phyloP scores from a whole-genome alignment of 2,329 filamentous ascomycete genomes.

The Pyrenochaeta sp. region DNA sequence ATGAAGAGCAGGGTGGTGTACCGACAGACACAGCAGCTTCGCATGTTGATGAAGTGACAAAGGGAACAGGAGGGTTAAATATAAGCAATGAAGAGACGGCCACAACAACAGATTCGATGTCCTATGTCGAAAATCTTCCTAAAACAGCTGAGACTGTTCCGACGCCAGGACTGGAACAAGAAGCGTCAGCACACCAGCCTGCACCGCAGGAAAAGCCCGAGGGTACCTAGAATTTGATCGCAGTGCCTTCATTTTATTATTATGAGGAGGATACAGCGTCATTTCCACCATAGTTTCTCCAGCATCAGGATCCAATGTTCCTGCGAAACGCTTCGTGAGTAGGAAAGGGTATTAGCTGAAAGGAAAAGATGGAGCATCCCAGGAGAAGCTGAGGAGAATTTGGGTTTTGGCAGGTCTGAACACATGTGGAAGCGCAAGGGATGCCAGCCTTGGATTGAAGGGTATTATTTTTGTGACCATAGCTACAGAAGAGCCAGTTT shows the following conservation, averaged over 20 bases:
- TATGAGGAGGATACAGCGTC: too few species aligned
- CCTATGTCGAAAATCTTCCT: constrained; percentile 10
- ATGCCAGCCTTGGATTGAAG: background rate
- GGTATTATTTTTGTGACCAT: background rate
- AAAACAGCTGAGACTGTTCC: background rate
- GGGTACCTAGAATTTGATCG: background rate
- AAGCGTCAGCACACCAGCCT: background rate
- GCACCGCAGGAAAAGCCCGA: background rate
- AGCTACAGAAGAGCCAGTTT: background rate
- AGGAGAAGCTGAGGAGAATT: too few species aligned
- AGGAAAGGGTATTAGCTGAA: too few species aligned
- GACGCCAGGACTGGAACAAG: background rate
- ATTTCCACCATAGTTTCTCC: background rate
- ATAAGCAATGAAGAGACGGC: background rate
- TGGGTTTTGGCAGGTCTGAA: too few species aligned
- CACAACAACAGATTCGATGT: constrained; percentile 9
- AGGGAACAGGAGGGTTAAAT: constrained; percentile 4
- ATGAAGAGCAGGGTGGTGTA: constrained; percentile 38
- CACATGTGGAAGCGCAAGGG: background rate
- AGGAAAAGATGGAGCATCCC: too few species aligned
- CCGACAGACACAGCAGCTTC: constrained; percentile 10
- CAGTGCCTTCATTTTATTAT: too few species aligned
- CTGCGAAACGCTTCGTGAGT: too few species aligned
- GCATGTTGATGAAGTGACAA: constrained; percentile 8
- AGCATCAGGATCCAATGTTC: too few species aligned